phyloP scores from a whole-genome alignment of 331 rosid genomes.

The Cydonia oblonga region DNA sequence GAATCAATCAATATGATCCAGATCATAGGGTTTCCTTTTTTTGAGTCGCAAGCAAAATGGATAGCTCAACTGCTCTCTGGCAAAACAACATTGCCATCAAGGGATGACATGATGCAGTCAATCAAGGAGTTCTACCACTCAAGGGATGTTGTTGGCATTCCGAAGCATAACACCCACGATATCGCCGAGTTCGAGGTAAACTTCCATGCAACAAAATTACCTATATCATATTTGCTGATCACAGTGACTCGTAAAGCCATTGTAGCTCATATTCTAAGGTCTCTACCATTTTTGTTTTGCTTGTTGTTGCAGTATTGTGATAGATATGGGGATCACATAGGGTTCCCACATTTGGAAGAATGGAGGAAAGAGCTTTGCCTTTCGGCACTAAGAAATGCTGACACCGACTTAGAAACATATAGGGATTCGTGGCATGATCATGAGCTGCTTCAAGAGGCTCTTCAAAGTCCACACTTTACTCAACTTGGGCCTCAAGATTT shows the following conservation, averaged over 20 bases:
- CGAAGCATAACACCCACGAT: constrained; percentile 62
- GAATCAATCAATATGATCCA: constrained; percentile 13
- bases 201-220: not conserved
- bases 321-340: constrained; percentile 57
- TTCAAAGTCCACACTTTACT: constrained; percentile 61
- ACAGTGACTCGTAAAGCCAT: not conserved
- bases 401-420: constrained; percentile 55
- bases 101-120: constrained; percentile 82
- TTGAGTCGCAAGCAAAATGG: constrained; percentile 98
- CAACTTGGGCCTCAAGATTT: constrained; percentile 22
- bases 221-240: not conserved
- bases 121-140: constrained; percentile 68
- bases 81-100: constrained; percentile 71
- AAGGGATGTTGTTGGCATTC: constrained; percentile 59
- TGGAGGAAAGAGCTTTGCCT: constrained; percentile 74
- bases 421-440: constrained; percentile 67
- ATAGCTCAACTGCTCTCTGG: constrained; percentile 85
- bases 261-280: constrained; percentile 4
- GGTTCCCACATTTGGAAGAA: constrained; percentile 71
- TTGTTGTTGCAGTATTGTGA: constrained; percentile 59
- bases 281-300: not conserved
- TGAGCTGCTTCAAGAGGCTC: constrained; percentile 61
- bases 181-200: constrained; percentile 67
- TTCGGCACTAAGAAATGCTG: constrained; percentile 34
- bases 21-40: constrained; percentile 93